A percentile compares a stretch with the other conserved stretches of the same genome.
Evolutionary conservation across 306 rosid genomes (phyloP).

Genomic region (Trichosanthes cucumerina): DNA sequence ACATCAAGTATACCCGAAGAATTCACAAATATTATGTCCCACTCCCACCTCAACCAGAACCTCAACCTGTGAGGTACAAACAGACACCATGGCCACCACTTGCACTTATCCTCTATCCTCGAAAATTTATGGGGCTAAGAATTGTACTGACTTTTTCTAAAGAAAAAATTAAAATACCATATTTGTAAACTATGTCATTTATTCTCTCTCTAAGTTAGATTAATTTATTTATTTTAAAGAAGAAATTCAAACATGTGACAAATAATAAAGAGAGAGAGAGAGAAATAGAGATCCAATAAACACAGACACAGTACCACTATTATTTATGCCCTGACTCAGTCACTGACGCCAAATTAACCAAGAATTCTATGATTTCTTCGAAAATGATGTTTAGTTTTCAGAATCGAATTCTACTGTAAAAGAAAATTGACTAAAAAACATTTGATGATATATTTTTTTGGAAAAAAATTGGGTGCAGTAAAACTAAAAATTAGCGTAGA

Average conservation of each 20-base stretch:
- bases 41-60: not conserved
- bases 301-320: not conserved
- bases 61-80: not conserved
- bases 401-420: not conserved
- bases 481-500: not conserved
- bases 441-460: not conserved
- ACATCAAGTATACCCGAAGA: not conserved
- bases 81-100: not conserved
- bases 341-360: not conserved
- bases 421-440: not conserved
- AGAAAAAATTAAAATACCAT: not conserved
- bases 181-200: not conserved
- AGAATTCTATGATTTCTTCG: not conserved
- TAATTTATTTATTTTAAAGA: not conserved
- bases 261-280: not conserved
- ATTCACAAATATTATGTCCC: not conserved
- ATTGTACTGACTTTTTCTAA: not conserved
- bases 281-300: not conserved
- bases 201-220: not conserved
- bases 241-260: not conserved
- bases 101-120: not conserved
- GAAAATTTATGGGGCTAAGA: not conserved
- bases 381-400: not conserved
- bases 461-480: too few species aligned
- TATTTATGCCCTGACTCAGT: not conserved